phyloP scores from a whole-genome alignment of 306 rosid species.

The Vicia villosa region DNA sequence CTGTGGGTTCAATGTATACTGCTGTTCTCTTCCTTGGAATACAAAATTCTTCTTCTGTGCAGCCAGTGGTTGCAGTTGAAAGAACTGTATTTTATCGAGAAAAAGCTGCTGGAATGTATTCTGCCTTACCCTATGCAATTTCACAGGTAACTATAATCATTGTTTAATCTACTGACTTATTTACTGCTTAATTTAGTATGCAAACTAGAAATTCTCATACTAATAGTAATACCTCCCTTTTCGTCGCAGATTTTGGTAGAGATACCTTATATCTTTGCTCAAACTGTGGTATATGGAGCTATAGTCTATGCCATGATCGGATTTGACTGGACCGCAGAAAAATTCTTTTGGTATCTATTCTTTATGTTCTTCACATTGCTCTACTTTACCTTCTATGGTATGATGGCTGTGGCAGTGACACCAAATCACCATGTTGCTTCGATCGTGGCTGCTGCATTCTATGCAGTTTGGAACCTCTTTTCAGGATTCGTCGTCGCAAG shows the following conservation, averaged over 20 bases:
- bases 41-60: conserved; percentile 51
- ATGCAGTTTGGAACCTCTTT: conserved; percentile 61
- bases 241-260: conserved; percentile 58
- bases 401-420: conserved; percentile 60
- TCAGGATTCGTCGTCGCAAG: conserved; percentile 58
- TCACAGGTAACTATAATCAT: conserved; percentile 47
- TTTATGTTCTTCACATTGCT: conserved; percentile 62
- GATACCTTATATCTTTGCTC: conserved; percentile 53
- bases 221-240: conserved; percentile 2
- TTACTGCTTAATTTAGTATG: background rate
- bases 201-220: background rate
- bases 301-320: conserved; percentile 70
- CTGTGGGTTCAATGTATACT: conserved; percentile 56
- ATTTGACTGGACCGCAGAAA: conserved; percentile 57
- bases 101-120: conserved; percentile 67
- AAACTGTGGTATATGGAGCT: conserved; percentile 46
- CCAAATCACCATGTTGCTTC: conserved; percentile 63
- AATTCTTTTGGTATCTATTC: conserved; percentile 62
- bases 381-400: conserved; percentile 71
- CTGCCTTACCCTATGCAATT: conserved; percentile 66
- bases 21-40: conserved; percentile 62
- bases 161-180: too few relatives aligned
- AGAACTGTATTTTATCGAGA: conserved; percentile 64
- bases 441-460: conserved; percentile 59
- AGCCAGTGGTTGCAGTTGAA: conserved; percentile 62